phyloP scores from a whole-genome alignment of 495 filamentous ascomycete genomes.

The Penicillium robsamsonii region DNA sequence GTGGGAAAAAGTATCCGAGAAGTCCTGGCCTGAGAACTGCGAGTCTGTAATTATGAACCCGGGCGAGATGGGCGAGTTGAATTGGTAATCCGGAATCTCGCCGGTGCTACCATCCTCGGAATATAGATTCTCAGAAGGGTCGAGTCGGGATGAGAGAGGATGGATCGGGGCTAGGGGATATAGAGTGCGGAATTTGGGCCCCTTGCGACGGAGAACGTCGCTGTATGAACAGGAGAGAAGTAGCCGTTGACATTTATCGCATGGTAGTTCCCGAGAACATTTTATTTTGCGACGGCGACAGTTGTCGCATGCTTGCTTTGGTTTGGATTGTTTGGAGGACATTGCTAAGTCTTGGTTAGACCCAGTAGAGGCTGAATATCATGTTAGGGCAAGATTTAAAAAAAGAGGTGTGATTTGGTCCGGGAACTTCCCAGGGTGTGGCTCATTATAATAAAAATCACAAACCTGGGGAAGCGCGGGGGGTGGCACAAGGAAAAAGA shows the following conservation, averaged over 20 bases:
- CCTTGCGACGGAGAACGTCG: conserved; percentile 44
- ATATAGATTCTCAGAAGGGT: conserved; percentile 18
- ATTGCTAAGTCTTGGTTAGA: conserved; percentile 12
- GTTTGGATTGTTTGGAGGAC: conserved; percentile 24
- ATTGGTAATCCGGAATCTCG: conserved; percentile 17
- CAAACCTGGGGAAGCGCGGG: conserved; percentile 24
- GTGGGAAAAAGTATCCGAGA: conserved; percentile 29
- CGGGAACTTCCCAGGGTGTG: background rate
- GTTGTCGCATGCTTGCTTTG: conserved; percentile 48
- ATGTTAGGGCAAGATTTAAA: conserved; percentile 9
- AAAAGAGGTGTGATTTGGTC: background rate
- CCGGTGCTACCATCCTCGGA: conserved; percentile 16
- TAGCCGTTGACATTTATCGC: conserved; percentile 47
- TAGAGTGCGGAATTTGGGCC: conserved; percentile 46
- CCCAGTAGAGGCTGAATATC: background rate
- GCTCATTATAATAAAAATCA: background rate
- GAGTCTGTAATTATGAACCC: conserved; percentile 20
- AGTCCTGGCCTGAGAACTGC: conserved; percentile 25
- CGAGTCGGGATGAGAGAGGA: conserved; percentile 30
- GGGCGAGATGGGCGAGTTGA: conserved; percentile 34
- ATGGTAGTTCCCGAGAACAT: conserved; percentile 43
- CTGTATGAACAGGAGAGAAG: conserved; percentile 48
- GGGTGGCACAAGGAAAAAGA: conserved; percentile 7
- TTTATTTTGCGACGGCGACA: conserved; percentile 48
- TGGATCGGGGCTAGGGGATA: conserved; percentile 46